These are phyloP conservation scores for Hanseniaspora valbyensis DNA, from an alignment of 805 yeast species.

Conservation along the genomic window DNA sequence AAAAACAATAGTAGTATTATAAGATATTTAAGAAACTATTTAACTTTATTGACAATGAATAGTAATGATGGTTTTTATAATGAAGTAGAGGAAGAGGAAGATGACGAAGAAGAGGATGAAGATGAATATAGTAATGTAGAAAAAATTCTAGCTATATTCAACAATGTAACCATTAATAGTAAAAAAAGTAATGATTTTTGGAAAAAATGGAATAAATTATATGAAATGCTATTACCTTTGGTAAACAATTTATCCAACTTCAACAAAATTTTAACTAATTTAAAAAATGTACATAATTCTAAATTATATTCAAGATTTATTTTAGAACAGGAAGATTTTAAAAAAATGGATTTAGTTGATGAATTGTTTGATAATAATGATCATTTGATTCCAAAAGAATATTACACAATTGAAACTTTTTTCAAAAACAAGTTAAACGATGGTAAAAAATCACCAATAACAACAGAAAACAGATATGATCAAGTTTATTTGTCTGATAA, in stretches of 20 bases:
- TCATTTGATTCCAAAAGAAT: neutral
- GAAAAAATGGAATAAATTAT: slow-evolving; percentile 12
- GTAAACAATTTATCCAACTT: slow-evolving; percentile 2
- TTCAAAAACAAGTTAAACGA: neutral
- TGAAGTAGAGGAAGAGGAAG: slow-evolving; percentile 5
- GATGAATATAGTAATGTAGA: neutral
- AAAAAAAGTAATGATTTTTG: slow-evolving; percentile 14
- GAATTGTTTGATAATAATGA: neutral
- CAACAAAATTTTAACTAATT: neutral
- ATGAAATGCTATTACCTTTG: slow-evolving; percentile 1
- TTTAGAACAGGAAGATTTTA: neutral
- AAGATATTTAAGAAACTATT: slow-evolving; percentile 11
- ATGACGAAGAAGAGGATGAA: neutral
- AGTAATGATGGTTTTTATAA: neutral
- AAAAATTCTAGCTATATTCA: neutral
- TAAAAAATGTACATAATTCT: neutral
- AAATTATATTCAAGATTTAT: neutral
- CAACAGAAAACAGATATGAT: neutral
- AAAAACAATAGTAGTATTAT: neutral
- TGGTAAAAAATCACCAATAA: neutral
- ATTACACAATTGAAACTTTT: neutral
- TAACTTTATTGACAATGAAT: slow-evolving; percentile 4
- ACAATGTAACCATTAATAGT: slow-evolving; percentile 1
- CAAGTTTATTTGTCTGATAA: neutral
- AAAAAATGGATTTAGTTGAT: neutral